phyloP scores from a whole-genome alignment of 495 filamentous ascomycete genomes.

The Lophiotrema nucula region DNA sequence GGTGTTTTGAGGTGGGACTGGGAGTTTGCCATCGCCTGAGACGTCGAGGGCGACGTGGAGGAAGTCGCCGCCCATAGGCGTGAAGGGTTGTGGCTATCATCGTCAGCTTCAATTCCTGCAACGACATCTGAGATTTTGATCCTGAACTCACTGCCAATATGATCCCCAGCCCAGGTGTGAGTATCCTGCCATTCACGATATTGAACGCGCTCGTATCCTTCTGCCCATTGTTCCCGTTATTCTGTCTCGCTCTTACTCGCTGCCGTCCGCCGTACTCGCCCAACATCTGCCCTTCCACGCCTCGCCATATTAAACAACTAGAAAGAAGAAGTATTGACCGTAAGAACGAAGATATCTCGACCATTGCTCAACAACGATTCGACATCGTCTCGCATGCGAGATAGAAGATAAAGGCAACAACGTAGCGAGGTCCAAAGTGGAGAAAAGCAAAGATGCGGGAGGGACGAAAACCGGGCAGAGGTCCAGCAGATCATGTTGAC shows the following conservation, averaged over 20 bases:
- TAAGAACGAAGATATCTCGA: slow-evolving; percentile 12
- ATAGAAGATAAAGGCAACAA: neutral
- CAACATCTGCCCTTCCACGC: slow-evolving; percentile 15
- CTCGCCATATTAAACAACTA: slow-evolving; percentile 8
- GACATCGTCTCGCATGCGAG: slow-evolving; percentile 1
- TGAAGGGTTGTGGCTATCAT: slow-evolving; percentile 58
- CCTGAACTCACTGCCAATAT: slow-evolving; percentile 23
- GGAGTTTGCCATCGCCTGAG: slow-evolving; percentile 60
- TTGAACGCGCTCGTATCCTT: slow-evolving; percentile 27
- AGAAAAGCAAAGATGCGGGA: neutral
- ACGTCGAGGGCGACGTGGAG: slow-evolving; percentile 68
- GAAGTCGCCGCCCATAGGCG: slow-evolving; percentile 63
- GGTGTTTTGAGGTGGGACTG: slow-evolving; percentile 53
- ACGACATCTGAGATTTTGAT: too few species aligned
- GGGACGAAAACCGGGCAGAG: neutral
- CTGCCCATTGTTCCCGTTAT: slow-evolving; percentile 10
- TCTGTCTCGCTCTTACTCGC: slow-evolving; percentile 6
- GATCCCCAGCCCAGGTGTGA: slow-evolving; percentile 29
- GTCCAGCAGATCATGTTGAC: neutral
- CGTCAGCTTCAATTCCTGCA: neutral
- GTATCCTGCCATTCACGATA: slow-evolving; percentile 24
- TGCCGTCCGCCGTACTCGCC: neutral
- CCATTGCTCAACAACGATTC: slow-evolving; percentile 32
- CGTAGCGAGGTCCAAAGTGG: neutral
- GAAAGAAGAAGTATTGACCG: slow-evolving; percentile 9